Base-by-base conservation (phyloP, 208 protist genomes). In the Leishmania aethiopica region DNA sequence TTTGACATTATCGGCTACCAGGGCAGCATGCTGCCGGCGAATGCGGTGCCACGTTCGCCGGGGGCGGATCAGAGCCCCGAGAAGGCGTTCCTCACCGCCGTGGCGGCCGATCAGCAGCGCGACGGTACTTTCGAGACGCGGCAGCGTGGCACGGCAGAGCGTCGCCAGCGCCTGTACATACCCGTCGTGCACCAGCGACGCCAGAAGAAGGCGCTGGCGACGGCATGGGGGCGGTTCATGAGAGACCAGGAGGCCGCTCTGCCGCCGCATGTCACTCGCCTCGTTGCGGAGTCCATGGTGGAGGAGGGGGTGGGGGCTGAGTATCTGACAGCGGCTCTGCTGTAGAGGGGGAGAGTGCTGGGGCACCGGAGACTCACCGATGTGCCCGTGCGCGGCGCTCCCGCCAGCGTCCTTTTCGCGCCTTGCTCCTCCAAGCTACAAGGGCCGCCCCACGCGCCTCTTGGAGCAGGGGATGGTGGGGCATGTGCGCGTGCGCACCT, bases 291-390 rank as follows among this genome's bases (percentile, higher is more conserved):
- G 79, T 75, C 82, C 8, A 91, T 94, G 89, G 77, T 85, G 22
- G 73, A 55, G 19, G 82, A 89, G 17, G 92, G 92, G 1, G 91
- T 92, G 5, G 92, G 88, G 6, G 64, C 89, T 0, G 89, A 89
- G 77, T 97, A 91, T 77, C 86, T 97, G 60, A 81, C 89, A 60
- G 86, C 87, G 6, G 85, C 92, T 5, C 75, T 95, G 32, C 64
- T 92, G 70, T 92, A 80, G 35, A 55, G 3, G 25, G 22, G 25
- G n/a, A 1, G 64, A 19, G 7, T 19, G 15, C 47, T 76, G 32
- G 8, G 25, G 28, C 47, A 10, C 37, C 37, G 55, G 32, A 35
- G 32, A 35, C 32, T 69, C 62, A 40, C 62, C 28, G 3, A n/a
- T 66, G 17, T 6, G 32, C 32, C 32, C 62, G 32, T 69, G 32